Evolutionary conservation across 345 rosid species (phyloP), one percentile per base, ranked within the genome.

Genomic region (Hypericum androsaemum): DNA sequence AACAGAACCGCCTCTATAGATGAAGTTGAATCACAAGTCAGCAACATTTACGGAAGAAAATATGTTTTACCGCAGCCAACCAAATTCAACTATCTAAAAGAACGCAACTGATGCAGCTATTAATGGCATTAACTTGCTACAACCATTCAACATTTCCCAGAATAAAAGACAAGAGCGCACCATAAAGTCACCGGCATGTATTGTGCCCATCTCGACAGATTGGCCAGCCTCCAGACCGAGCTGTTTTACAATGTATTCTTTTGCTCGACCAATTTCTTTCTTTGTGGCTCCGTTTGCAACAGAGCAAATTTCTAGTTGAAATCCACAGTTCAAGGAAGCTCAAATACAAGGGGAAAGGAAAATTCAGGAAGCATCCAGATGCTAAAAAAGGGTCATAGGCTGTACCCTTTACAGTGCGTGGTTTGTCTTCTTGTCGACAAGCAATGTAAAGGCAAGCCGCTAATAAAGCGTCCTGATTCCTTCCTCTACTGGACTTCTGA

Each of bases 401-500:
- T 39, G 43, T 60, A 72, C 83, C 83, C 64, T 73, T 75, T 8
- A 75, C 75, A 28, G 83, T 77, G 2, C 79, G 70, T 0, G 86
- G 67, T 58, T 68, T 65, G 71, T 69, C 71, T 58, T 67, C 75
- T 37, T 77, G 80, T 38, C 71, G 57, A 56, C 81, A 75, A 49
- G 83, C 83, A 61, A 75, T 75, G 59, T 65, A 77, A 54, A 77
- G 77, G 65, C 81, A 66, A 22, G 77, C 81, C 12, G 81, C 83
- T 61, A 64, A 52, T 15, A 75, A 60, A 7, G 81, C 79, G 32
- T 75, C 69, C 15, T 71, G 70, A 59, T 75, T 78, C 22, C 80
- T 64, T 48, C 78, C 83, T 55, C 60, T 71, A 13, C 68, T 55
- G 41, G 73, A 73, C 61, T 73, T 81, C 40, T 74, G 76, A 55